phyloP scores from a whole-genome alignment of 1,139 yeast species.

The Pichia inconspicua region DNA sequence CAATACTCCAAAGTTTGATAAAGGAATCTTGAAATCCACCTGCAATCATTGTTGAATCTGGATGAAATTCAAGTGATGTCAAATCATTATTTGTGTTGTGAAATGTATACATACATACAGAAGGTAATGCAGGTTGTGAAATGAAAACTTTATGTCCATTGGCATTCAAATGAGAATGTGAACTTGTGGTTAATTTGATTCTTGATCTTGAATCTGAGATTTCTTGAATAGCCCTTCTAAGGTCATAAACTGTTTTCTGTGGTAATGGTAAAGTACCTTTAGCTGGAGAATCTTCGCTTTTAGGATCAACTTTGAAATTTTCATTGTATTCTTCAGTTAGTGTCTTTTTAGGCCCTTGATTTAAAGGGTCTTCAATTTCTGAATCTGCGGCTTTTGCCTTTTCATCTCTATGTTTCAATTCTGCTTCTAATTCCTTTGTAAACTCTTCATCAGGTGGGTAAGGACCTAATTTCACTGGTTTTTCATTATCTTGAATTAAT shows the following conservation, averaged over 20 bases:
- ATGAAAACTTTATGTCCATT: conserved; percentile 2
- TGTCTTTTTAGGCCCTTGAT: conserved; percentile 26
- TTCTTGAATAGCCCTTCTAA: conserved; percentile 66
- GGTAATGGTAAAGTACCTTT: conserved; percentile 80
- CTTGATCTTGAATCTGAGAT: conserved; percentile 79
- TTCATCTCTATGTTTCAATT: conserved; percentile 63
- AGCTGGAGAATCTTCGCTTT: conserved; percentile 57
- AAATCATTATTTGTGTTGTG: conserved; percentile 89
- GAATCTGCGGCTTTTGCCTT: conserved; percentile 30
- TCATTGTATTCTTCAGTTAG: conserved; percentile 44
- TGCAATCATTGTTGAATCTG: conserved; percentile 80
- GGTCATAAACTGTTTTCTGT: conserved; percentile 67
- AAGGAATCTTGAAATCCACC: conserved; percentile 93
- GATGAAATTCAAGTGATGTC: conserved; percentile 78
- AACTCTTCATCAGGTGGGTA: conserved; percentile 83
- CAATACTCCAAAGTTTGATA: conserved; percentile 85
- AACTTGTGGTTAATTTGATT: conserved; percentile 49
- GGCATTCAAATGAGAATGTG: conserved; percentile 11
- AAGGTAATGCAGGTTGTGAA: conserved; percentile 76
- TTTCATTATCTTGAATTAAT: conserved; percentile 43
- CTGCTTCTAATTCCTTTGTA: conserved; percentile 75
- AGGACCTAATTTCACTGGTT: conserved; percentile 72
- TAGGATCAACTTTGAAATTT: conserved; percentile 40
- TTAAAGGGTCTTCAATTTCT: conserved; percentile 11
- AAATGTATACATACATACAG: conserved; percentile 96